phyloP scores from a whole-genome alignment of 148 eudicot species.

The Vaccinium macrocarpon region DNA sequence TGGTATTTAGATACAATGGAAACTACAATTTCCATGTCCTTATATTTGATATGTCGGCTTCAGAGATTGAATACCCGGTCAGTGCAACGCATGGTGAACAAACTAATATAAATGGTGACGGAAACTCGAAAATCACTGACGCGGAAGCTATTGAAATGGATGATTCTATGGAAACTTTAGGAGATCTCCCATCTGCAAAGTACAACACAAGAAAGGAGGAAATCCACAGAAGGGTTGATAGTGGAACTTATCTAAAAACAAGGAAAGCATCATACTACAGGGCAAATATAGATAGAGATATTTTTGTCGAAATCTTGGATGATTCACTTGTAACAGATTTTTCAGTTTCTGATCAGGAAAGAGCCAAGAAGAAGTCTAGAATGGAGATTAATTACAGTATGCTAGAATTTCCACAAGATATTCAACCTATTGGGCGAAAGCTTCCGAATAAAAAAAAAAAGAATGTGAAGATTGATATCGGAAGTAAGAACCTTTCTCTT shows the following conservation, averaged over 20 bases:
- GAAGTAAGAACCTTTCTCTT: neutral
- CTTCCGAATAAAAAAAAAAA: neutral
- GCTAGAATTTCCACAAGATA: neutral
- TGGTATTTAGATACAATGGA: constrained; percentile 33
- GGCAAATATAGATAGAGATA: neutral
- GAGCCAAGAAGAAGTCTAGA: neutral
- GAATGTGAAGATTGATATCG: neutral
- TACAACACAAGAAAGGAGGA: neutral
- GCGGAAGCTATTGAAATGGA: neutral
- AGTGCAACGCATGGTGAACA: neutral
- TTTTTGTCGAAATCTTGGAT: neutral
- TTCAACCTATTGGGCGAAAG: neutral
- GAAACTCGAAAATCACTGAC: neutral
- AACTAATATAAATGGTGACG: neutral
- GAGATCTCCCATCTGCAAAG: neutral
- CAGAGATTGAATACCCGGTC: constrained; percentile 40
- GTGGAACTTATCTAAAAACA: neutral
- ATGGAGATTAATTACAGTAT: neutral
- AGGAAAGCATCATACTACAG: neutral
- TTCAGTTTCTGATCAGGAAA: neutral
- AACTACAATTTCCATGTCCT: constrained; percentile 29
- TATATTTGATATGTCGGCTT: constrained; percentile 35
- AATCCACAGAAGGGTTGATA: neutral
- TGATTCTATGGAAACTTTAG: neutral
- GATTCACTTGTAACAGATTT: neutral